Evolutionary conservation across 805 yeast genomes (phyloP), one percentile per base, ranked within the genome.

Genomic region (Myxozyma neglecta): DNA sequence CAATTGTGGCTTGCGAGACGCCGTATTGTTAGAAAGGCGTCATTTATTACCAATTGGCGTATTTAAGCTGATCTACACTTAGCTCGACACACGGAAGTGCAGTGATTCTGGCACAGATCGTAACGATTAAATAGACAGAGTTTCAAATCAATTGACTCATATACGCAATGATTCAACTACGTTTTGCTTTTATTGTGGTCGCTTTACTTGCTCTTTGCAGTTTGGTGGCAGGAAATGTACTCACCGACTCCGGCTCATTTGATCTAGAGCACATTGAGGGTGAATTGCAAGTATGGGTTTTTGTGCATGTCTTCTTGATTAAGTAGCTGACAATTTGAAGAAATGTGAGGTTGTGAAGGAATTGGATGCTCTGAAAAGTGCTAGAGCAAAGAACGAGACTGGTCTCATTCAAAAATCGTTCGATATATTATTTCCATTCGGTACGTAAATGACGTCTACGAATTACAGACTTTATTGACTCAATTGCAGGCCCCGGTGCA

Each of bases 401-500:
- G 66, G 63, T 3, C 51, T 73, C 35, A 73, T 82, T 42, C 76
- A 77, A 49, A 72, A 72, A 57, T 39, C 79, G 2, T 83, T 82
- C 63, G 74, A 77, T 3, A 72, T 74, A 52, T 67, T 73, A 39
- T 73, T 73, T 53, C 72, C 74, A 6, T 73, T 73, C 54, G 76
- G 66, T 61, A 42, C n/a, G 56, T 14, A n/a, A 36, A 14, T 6
- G 8, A 34, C 24, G 13, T 34, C 29, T 11, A 42, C 14, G 42
- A 13, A 6, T 13, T 3, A 39, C n/a, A 13, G n/a, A 13, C 16
- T 39, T 18, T 4, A 37, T 5, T 34, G 16, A 7, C 18, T 13
- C n/a, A 18, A 20, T 20, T 4, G 77, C 80, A 67, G 83, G 84
- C n/a, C 83, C 90, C 1, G 85, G 83, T 1, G 80, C 80, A 52